A percentile compares a stretch with the other conserved stretches of the same genome.
Evolutionary conservation across 1,284 basidiomycete genomes (phyloP).

Genomic region (Ceratobasidium sp.): DNA sequence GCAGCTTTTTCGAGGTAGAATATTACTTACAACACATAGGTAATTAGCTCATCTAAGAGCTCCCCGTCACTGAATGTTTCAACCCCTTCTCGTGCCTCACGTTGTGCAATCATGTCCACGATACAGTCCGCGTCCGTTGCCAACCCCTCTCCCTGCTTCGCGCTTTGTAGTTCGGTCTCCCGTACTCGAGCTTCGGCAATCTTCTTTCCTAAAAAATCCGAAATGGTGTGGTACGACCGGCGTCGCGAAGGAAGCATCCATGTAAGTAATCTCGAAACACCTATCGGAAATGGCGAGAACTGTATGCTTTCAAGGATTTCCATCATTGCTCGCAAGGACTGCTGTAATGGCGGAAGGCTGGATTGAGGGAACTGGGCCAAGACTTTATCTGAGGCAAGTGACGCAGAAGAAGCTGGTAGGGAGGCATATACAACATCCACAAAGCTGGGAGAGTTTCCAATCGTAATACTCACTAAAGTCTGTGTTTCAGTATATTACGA

Average conservation of each 20-base stretch:
- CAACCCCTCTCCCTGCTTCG: neutral
- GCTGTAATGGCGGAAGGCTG: neutral
- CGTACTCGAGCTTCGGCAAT: constrained; percentile 1
- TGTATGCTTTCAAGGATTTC: neutral
- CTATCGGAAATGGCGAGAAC: neutral
- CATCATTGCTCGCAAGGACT: neutral
- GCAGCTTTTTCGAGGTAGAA: neutral
- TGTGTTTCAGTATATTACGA: neutral
- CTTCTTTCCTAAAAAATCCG: neutral
- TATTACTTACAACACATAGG: constrained; percentile 1
- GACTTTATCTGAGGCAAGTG: neutral
- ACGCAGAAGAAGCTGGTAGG: neutral
- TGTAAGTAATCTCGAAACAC: neutral
- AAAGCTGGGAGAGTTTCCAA: neutral
- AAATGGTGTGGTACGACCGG: neutral
- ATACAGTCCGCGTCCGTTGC: constrained; percentile 24
- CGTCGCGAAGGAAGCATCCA: neutral
- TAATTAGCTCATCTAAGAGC: constrained; percentile 25
- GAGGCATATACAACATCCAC: neutral
- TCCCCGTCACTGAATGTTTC: neutral
- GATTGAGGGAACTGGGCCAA: neutral
- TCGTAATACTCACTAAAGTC: neutral
- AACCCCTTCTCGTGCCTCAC: constrained; percentile 1
- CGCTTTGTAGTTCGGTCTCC: neutral
- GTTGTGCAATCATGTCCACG: constrained; percentile 16